Percentiles rank a stretch among this genome's conserved stretches.
Conservation (phyloP, 805 yeast genomes). For the Candida alai region DNA sequence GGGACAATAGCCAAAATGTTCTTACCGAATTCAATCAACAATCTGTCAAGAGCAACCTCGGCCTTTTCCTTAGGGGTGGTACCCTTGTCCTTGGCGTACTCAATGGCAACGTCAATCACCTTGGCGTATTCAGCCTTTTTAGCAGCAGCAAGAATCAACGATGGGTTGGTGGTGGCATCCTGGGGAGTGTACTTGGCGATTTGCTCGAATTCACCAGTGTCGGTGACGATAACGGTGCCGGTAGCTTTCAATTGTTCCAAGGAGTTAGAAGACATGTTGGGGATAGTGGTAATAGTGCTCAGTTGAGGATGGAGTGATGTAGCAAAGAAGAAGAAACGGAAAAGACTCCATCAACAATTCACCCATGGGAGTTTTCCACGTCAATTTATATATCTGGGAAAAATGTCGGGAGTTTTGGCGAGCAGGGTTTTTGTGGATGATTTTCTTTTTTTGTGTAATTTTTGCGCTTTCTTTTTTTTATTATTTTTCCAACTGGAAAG, state of each 20-base stretch:
- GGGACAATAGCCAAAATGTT: conserved; percentile 93
- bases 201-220: conserved; percentile 97
- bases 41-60: conserved; percentile 79
- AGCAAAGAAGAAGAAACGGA: conserved; percentile 3
- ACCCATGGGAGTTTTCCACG: conserved; percentile 1
- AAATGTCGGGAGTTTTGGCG: background rate
- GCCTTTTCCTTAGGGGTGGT: conserved; percentile 64
- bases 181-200: conserved; percentile 98
- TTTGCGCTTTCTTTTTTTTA: no score
- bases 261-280: conserved; percentile 48
- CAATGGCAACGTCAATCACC: conserved; percentile 87
- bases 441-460: background rate
- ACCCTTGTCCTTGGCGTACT: conserved; percentile 63
- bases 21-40: conserved; percentile 93
- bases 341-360: background rate
- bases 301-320: conserved; percentile 1
- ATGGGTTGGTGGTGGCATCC: conserved; percentile 99
- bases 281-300: background rate
- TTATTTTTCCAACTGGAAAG: no score
- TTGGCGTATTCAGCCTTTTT: conserved; percentile 85
- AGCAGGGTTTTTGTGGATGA: conserved; percentile 2
- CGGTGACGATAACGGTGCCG: conserved; percentile 96
- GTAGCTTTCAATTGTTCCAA: conserved; percentile 90
- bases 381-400: background rate
- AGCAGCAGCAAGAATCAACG: conserved; percentile 93